A percentile compares a stretch with the other conserved stretches of the same genome.
Conservation (phyloP, 371 early-diverging fungal genomes). For the Mortierella sp. region DNA sequence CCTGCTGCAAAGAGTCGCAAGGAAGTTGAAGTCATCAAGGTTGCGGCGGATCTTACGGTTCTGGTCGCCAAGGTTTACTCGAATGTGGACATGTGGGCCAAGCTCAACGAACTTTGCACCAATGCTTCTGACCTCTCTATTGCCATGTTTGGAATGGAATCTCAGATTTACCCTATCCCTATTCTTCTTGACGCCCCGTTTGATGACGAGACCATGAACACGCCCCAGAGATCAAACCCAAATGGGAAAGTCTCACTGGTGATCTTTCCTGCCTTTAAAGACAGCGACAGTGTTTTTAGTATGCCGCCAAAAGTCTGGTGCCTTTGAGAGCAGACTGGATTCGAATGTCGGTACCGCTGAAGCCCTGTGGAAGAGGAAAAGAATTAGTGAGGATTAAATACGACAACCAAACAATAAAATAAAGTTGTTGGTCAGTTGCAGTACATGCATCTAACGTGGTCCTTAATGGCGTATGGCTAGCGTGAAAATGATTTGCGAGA, state of each 20-base stretch:
- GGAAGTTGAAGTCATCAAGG: slow-evolving; percentile 7
- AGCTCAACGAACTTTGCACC: slow-evolving; percentile 19
- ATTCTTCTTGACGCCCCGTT: slow-evolving; percentile 25
- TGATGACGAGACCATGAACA: slow-evolving; percentile 16
- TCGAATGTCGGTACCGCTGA: neutral
- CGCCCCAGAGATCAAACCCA: slow-evolving; percentile 28
- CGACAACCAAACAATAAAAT: too few species aligned
- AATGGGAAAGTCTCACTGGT: slow-evolving; percentile 18
- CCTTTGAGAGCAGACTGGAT: slow-evolving; percentile 1
- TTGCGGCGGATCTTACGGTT: neutral
- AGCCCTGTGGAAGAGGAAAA: too few species aligned
- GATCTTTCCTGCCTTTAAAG: slow-evolving; percentile 33
- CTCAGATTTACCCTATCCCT: slow-evolving; percentile 11
- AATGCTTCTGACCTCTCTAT: slow-evolving; percentile 34
- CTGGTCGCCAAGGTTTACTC: slow-evolving; percentile 19
- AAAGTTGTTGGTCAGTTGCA: too few species aligned
- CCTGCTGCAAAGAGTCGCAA: neutral
- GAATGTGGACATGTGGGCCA: slow-evolving; percentile 9
- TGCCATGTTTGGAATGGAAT: slow-evolving; percentile 38
- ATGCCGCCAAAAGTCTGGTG: slow-evolving; percentile 40
- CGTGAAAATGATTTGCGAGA: too few species aligned
- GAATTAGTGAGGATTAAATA: too few species aligned
- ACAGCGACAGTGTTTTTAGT: slow-evolving; percentile 8
- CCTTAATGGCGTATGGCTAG: too few species aligned
- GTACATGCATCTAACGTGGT: too few species aligned